Evolutionary conservation across 2,329 filamentous ascomycete genomes (phyloP), one percentile per base, ranked within the genome.

Genomic region (Davidsoniella neocaledoniae): DNA sequence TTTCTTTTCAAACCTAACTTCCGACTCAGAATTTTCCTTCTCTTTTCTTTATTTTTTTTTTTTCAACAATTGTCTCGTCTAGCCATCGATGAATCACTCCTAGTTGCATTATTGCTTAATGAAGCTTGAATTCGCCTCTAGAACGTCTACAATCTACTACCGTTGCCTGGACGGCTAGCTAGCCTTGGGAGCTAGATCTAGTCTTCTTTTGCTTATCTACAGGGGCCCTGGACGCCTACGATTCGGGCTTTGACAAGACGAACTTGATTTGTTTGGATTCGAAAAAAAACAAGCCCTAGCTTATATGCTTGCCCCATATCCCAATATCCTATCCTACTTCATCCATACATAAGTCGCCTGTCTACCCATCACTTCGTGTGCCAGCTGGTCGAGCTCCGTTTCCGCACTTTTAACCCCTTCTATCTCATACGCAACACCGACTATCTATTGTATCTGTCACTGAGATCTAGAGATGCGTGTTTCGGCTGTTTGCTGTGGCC

Each of bases 401-500:
- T 33, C 26, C 26, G 26, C 10, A 33, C 26, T 4, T 33, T 33
- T 12, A 33, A 33, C 10, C 10, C 6, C 26, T 12, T 21, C 26
- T 12, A 33, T 33, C 26, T 12, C 26, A 33, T 33, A 33, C 26
- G 26, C 26, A 33, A 33, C 26, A 12, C 26, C 26, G 26, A 33
- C 26, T 33, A 12, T 33, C 26, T 33, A 33, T 12, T 3, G 2
- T 33, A 33, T 12, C 26, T 33, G 26, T 21, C 6, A 12, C 6
- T 33, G 26, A 41, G n/a, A 9, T 23, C 33, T 37, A 26, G 44
- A 46, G 26, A 46, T 46, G 44, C 44, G 36, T 38, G 44, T 37
- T 46, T 37, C 44, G 16, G 26, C 44, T 46, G 8, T 46, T 19
- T 19, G 29, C 44, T 46, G 44, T 36, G 44, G 37, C 26, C 37